phyloP scores from a whole-genome alignment of 225 moss, liverwort and hornwort species.

The Physcomitrellopsis africana region DNA sequence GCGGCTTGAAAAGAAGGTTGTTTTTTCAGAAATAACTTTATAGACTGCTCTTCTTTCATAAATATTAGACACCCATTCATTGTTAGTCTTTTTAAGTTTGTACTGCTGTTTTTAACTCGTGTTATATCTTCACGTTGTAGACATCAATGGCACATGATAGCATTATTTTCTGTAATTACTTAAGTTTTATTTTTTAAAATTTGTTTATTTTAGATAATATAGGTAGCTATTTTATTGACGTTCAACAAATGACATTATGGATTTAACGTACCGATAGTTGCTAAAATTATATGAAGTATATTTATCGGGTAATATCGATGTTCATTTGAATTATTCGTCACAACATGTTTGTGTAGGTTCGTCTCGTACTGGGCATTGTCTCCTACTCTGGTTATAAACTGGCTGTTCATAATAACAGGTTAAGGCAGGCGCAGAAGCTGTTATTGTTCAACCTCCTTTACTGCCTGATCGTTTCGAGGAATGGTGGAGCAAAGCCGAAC shows the following conservation, averaged over 20 bases:
- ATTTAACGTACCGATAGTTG: background rate
- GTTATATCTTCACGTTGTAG: too few relatives aligned
- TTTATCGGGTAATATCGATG: background rate
- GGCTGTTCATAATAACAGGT: conserved; percentile 35
- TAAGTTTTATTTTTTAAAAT: too few relatives aligned
- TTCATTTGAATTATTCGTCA: background rate
- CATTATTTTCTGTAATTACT: too few relatives aligned
- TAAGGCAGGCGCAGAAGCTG: conserved; percentile 66
- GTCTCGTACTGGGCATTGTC: background rate
- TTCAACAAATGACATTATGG: background rate
- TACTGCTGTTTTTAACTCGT: too few relatives aligned
- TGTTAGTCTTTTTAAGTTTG: too few relatives aligned
- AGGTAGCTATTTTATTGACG: background rate
- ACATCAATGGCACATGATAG: too few relatives aligned
- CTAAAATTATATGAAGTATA: background rate
- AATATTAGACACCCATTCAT: background rate
- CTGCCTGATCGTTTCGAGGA: conserved; percentile 59
- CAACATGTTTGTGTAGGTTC: background rate
- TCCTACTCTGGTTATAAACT: background rate
- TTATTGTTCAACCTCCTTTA: conserved; percentile 78
- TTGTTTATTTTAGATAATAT: too few relatives aligned
- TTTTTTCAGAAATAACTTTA: too few relatives aligned
- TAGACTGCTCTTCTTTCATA: background rate
- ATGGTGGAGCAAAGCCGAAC: conserved; percentile 67
- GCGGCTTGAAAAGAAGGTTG: conserved; percentile 82